A percentile compares a stretch with the other conserved stretches of the same genome.
Conservation (phyloP, 768 basidiomycete species). For the Boletellus sp. region DNA sequence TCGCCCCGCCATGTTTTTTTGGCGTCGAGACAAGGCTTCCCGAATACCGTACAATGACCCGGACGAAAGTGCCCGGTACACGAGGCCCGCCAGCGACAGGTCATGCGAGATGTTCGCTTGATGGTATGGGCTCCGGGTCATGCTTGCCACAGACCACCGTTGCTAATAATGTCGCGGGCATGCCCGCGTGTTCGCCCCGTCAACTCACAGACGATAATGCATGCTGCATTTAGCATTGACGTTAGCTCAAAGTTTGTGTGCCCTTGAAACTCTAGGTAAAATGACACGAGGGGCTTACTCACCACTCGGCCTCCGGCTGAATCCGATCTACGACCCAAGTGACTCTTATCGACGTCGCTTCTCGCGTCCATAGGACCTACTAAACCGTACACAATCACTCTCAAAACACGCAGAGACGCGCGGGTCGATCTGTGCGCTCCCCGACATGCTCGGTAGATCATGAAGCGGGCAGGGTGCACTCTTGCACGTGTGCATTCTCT, state of each 20-base stretch:
- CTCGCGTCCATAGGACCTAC: neutral
- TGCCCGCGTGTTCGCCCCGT: too few species aligned
- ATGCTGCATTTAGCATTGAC: neutral
- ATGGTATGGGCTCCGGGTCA: slow-evolving; percentile 8
- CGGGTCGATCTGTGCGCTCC: too few species aligned
- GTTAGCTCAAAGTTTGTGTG: slow-evolving; percentile 11
- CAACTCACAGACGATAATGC: neutral
- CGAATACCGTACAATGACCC: slow-evolving; percentile 15
- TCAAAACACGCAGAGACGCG: neutral
- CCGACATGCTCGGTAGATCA: neutral
- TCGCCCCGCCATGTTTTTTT: slow-evolving; percentile 3
- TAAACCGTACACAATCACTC: neutral
- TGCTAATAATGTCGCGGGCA: neutral
- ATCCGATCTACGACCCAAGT: slow-evolving; percentile 2
- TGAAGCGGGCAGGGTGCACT: neutral
- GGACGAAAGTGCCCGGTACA: slow-evolving; percentile 12
- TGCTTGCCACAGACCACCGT: neutral
- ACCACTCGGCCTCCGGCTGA: slow-evolving; percentile 1
- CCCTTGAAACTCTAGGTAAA: neutral
- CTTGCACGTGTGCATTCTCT: slow-evolving; percentile 22
- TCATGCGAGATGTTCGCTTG: slow-evolving; percentile 17
- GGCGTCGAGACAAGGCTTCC: slow-evolving; percentile 14
- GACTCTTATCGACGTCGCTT: slow-evolving; percentile 2
- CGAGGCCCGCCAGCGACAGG: slow-evolving; percentile 13
- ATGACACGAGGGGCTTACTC: neutral